phyloP scores from a whole-genome alignment of 1,139 yeast genomes.

The Hanseniaspora uvarum region DNA sequence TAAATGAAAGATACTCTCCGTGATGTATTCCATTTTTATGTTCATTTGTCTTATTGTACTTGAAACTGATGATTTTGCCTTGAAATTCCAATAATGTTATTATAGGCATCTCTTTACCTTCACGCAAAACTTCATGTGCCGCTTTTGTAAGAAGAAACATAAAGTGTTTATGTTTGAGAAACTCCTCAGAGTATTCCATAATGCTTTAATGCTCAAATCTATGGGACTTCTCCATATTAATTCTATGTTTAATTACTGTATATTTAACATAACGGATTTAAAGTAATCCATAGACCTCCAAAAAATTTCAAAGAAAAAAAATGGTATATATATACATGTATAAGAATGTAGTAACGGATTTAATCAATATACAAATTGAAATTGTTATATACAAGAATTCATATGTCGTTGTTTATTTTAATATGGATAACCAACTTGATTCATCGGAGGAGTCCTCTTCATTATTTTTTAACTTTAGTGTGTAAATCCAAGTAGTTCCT shows the following conservation, averaged over 20 bases:
- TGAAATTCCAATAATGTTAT: constrained; percentile 3
- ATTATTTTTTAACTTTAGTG: constrained; percentile 65
- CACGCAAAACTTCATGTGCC: constrained; percentile 9
- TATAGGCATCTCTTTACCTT: constrained; percentile 16
- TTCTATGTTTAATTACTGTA: too few relatives aligned
- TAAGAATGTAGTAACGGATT: constrained; percentile 17
- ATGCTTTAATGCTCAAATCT: not conserved
- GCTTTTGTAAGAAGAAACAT: constrained; percentile 1
- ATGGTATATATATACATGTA: too few relatives aligned
- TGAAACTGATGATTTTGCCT: not conserved
- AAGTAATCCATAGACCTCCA: not conserved
- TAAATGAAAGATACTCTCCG: constrained; percentile 11
- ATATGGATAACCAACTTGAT: not conserved
- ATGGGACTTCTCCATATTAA: too few relatives aligned
- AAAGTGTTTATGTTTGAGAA: constrained; percentile 21
- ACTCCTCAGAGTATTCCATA: constrained; percentile 23
- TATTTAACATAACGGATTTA: too few relatives aligned
- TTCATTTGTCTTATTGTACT: constrained; percentile 14
- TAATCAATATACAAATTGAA: not conserved
- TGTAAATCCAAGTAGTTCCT: constrained; percentile 87
- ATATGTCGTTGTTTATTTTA: not conserved
- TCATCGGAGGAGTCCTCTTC: constrained; percentile 28
- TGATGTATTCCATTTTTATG: constrained; percentile 16
- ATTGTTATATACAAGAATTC: not conserved
- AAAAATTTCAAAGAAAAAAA: not conserved